Base-by-base conservation (phyloP, 441 rosid genomes). In the Viola pubescens region DNA sequence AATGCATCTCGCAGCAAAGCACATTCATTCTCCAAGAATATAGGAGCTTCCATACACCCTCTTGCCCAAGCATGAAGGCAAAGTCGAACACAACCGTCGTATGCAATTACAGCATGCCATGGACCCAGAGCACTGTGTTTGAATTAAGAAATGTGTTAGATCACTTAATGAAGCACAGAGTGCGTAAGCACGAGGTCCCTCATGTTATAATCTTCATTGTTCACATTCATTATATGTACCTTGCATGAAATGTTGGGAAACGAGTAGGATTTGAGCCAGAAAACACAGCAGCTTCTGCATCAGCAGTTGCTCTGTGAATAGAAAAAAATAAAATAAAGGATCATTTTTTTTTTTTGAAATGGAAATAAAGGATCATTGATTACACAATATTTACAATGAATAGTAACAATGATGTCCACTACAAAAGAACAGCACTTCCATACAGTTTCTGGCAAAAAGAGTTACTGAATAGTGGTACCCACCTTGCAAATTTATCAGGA, bases 41-140 rank as follows among this genome's bases (percentile, higher is more conserved):
- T 81, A 37, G 99, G 99, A 78, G 99, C 96, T 75, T 94, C 97
- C 91, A 73, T 77, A 80, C 97, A 94, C 57, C 99, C 95, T 79
- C 82, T 85, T 52, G 99, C 95, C 99, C 99, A 94, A 58, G 99
- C 97, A 78, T 94, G 90, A 70, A 94, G 99, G 74, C 99, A 94
- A 65, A 94, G 85, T 42, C 97, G 87, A 54, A 90, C 97, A 60
- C 97, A 94, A 57, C 91, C 99, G 73, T 94, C 99, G 72, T 94
- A 94, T 12, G 97, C 89, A 80, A 94, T 74, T 45, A 94, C 95
- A 56, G 94, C 90, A 80, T 94, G 91, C 97, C 99, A 94, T 46
- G 96, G 97, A 54, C 99, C 97, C 40, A 84, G 75, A 54, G 95
- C 86, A 73, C 99, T 94, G 85, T 52, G 66, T 65, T 66, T 62